Percentiles rank a stretch among this genome's conserved stretches.
These are phyloP conservation scores for Beauveria brongniartii DNA, from an alignment of 2,329 filamentous ascomycete species.

Conservation along the genomic window DNA sequence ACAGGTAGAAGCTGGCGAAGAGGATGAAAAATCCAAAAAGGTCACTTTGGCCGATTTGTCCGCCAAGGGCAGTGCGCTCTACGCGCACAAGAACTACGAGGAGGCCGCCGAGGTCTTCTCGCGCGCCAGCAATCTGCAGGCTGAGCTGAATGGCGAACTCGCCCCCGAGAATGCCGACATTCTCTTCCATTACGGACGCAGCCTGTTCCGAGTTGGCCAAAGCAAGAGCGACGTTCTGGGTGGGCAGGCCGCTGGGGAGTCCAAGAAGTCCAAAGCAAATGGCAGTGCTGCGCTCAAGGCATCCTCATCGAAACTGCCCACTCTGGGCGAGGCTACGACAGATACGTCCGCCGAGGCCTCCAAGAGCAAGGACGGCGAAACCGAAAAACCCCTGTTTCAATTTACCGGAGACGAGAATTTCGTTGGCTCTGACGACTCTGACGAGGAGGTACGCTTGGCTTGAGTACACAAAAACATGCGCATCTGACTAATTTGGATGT, in stretches of 20 bases:
- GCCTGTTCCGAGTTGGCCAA: constrained; percentile 88
- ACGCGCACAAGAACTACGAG: constrained; percentile 81
- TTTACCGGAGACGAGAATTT: constrained; percentile 94
- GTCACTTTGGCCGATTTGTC: constrained; percentile 69
- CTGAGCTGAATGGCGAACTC: constrained; percentile 86
- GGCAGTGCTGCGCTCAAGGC: constrained; percentile 33
- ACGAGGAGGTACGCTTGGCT: constrained; percentile 33
- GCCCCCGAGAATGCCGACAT: constrained; percentile 85
- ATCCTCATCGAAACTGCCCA: constrained; percentile 30
- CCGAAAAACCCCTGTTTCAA: constrained; percentile 76
- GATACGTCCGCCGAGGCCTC: constrained; percentile 36
- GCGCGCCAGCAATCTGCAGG: constrained; percentile 81
- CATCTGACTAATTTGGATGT: constrained; percentile 25
- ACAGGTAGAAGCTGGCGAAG: constrained; percentile 29
- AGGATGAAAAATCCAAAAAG: constrained; percentile 43
- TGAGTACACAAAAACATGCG: constrained; percentile 8
- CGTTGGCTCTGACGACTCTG: constrained; percentile 71
- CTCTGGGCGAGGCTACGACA: constrained; percentile 32
- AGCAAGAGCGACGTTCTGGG: constrained; percentile 92
- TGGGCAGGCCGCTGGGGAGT: constrained; percentile 58
- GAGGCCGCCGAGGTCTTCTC: constrained; percentile 83
- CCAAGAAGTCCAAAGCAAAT: constrained; percentile 31
- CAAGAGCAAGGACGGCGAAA: constrained; percentile 30
- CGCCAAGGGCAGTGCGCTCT: constrained; percentile 74
- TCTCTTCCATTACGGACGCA: constrained; percentile 88